Evolutionary conservation across 1,139 yeast species (phyloP).

Genomic region (Blastobotrys petasosporus): DNA sequence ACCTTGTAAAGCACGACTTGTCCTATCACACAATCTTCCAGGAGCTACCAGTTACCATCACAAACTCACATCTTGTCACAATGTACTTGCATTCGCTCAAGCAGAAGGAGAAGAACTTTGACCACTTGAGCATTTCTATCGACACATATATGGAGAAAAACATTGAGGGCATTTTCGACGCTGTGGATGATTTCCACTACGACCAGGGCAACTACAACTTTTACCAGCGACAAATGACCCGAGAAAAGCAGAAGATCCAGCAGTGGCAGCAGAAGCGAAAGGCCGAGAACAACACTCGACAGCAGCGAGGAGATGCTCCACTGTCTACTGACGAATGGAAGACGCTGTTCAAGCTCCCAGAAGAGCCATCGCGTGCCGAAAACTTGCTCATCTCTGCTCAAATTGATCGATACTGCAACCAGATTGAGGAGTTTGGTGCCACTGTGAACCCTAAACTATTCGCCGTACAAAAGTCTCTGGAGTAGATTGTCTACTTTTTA

Average conservation of each 20-base stretch:
- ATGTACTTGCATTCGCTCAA: constrained; percentile 37
- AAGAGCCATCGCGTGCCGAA: constrained; percentile 71
- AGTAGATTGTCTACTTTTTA: background rate
- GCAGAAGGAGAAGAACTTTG: constrained; percentile 23
- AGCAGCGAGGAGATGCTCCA: constrained; percentile 50
- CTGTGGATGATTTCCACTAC: constrained; percentile 72
- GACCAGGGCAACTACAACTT: constrained; percentile 80
- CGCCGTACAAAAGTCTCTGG: constrained; percentile 16
- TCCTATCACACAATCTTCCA: constrained; percentile 66
- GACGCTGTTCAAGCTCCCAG: constrained; percentile 59
- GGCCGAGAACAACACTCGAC: constrained; percentile 59
- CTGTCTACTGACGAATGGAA: constrained; percentile 59
- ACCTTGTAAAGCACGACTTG: constrained; percentile 53
- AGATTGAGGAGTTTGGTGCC: constrained; percentile 56
- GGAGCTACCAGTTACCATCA: constrained; percentile 62
- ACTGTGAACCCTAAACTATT: constrained; percentile 56
- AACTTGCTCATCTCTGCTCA: constrained; percentile 65
- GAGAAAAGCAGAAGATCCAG: constrained; percentile 63
- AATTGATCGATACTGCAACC: constrained; percentile 63
- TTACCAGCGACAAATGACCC: constrained; percentile 64
- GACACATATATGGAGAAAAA: constrained; percentile 41
- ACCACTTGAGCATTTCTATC: constrained; percentile 38
- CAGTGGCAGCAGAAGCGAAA: constrained; percentile 74
- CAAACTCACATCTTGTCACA: constrained; percentile 51
- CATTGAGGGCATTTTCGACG: constrained; percentile 65